Evolutionary conservation across 176 grass and related monocot species (phyloP).

Genomic region (Oryza longistaminata): DNA sequence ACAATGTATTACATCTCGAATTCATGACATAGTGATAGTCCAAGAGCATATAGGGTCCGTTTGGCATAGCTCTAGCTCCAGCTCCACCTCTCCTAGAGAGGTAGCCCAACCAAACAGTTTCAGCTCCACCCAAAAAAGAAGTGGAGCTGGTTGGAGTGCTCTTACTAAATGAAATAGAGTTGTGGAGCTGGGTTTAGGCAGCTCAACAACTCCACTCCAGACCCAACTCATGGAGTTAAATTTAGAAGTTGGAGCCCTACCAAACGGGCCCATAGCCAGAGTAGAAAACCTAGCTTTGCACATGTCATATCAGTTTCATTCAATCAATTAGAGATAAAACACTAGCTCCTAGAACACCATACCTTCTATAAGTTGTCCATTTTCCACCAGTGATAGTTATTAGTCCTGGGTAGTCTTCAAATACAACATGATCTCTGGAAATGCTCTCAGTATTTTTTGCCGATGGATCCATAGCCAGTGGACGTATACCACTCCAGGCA

Average conservation of each 20-base stretch:
- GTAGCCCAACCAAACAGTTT: too few species aligned
- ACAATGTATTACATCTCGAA: not conserved
- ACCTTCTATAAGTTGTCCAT: slow-evolving; percentile 99
- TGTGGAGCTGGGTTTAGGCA: too few species aligned
- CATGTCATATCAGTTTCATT: slow-evolving; percentile 7
- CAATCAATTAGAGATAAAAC: slow-evolving; percentile 9
- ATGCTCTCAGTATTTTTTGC: slow-evolving; percentile 96
- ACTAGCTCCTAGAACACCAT: slow-evolving; percentile 18
- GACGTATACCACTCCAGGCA: slow-evolving; percentile 95
- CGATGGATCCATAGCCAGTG: slow-evolving; percentile 81
- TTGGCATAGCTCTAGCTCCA: too few species aligned
- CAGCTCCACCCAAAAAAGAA: too few species aligned
- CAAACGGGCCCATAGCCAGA: not conserved
- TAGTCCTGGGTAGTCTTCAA: slow-evolving; percentile 84
- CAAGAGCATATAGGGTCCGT: not conserved
- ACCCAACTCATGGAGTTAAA: too few species aligned
- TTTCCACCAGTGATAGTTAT: slow-evolving; percentile 98
- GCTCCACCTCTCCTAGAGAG: too few species aligned
- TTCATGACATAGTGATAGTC: not conserved
- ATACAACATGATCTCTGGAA: slow-evolving; percentile 95
- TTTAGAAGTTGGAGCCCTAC: too few species aligned
- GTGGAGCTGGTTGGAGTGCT: too few species aligned
- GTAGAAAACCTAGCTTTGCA: not conserved
- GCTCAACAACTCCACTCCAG: too few species aligned
- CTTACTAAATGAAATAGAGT: too few species aligned